Conservation (phyloP, 805 yeast genomes). For the Henningerozyma blattae region DNA sequence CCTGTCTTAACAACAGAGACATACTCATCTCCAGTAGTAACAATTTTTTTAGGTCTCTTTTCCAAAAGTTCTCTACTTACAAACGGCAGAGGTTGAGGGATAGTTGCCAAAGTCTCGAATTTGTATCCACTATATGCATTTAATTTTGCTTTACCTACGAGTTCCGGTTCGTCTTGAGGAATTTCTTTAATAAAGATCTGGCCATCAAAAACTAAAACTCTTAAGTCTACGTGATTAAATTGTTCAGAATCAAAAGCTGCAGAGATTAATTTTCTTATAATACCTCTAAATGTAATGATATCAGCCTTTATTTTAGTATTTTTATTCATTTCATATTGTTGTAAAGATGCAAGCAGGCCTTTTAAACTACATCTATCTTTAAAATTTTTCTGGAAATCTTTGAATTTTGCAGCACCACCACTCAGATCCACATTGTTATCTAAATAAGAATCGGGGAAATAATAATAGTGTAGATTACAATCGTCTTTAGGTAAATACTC, state of each 20-base stretch:
- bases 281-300: constrained; percentile 75
- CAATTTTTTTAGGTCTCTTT: constrained; percentile 43
- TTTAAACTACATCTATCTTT: constrained; percentile 31
- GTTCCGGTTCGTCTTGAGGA: constrained; percentile 15
- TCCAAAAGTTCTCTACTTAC: constrained; percentile 59
- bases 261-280: constrained; percentile 55
- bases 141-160: constrained; percentile 17
- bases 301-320: constrained; percentile 39
- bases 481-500: constrained; percentile 38
- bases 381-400: constrained; percentile 41
- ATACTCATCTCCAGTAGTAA: constrained; percentile 67
- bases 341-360: constrained; percentile 45
- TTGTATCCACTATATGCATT: constrained; percentile 60
- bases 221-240: constrained; percentile 43
- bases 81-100: constrained; percentile 64
- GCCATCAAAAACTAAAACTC: constrained; percentile 62
- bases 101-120: constrained; percentile 69
- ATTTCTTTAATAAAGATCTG: constrained; percentile 51
- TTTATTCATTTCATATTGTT: constrained; percentile 38
- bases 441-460: constrained; percentile 64
- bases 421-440: constrained; percentile 50
- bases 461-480: constrained; percentile 54
- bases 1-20: constrained; percentile 76
- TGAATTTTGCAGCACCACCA: constrained; percentile 51
- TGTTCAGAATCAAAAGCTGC: constrained; percentile 38